phyloP scores from a whole-genome alignment of 2,329 filamentous ascomycete genomes.

The Aureobasidium pullulans region DNA sequence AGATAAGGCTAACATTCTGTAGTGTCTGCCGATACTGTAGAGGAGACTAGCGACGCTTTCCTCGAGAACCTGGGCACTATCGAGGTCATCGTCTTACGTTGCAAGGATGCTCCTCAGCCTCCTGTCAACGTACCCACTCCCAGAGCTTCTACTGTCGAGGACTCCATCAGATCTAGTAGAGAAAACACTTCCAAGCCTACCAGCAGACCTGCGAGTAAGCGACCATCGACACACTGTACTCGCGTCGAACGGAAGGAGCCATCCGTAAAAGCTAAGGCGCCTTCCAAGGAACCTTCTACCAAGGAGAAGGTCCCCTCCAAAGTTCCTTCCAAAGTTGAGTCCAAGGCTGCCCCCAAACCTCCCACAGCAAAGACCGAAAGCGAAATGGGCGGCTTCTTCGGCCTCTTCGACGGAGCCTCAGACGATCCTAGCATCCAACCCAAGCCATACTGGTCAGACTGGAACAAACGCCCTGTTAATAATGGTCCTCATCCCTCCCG shows the following conservation, averaged over 20 bases:
- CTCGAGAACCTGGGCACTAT: slow-evolving; percentile 39
- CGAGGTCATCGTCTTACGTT: slow-evolving; percentile 41
- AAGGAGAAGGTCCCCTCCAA: slow-evolving; percentile 14
- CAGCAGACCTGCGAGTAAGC: slow-evolving; percentile 5
- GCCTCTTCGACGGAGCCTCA: slow-evolving; percentile 28
- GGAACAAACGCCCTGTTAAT: slow-evolving; percentile 16
- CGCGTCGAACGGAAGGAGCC: not conserved
- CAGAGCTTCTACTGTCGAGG: not conserved
- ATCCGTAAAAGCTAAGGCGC: not conserved
- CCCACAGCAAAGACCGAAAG: not conserved
- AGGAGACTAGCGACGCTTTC: slow-evolving; percentile 23
- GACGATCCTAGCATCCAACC: slow-evolving; percentile 18
- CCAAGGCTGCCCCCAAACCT: slow-evolving; percentile 13
- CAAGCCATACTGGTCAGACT: slow-evolving; percentile 29
- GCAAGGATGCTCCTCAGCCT: slow-evolving; percentile 24
- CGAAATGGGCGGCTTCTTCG: slow-evolving; percentile 21
- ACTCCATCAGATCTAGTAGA: not conserved
- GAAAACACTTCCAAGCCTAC: not conserved
- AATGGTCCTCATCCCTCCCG: slow-evolving; percentile 14
- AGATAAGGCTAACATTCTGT: slow-evolving; percentile 14
- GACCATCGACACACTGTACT: not conserved
- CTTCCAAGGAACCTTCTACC: not conserved
- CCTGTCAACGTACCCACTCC: not conserved
- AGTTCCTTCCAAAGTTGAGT: not conserved
- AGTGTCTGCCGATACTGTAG: slow-evolving; percentile 33